A percentile compares a stretch with the other conserved stretches of the same genome.
These are phyloP conservation scores for Trichopus zeylanicus DNA, from an alignment of 116 monocot species.

Conservation along the genomic window DNA sequence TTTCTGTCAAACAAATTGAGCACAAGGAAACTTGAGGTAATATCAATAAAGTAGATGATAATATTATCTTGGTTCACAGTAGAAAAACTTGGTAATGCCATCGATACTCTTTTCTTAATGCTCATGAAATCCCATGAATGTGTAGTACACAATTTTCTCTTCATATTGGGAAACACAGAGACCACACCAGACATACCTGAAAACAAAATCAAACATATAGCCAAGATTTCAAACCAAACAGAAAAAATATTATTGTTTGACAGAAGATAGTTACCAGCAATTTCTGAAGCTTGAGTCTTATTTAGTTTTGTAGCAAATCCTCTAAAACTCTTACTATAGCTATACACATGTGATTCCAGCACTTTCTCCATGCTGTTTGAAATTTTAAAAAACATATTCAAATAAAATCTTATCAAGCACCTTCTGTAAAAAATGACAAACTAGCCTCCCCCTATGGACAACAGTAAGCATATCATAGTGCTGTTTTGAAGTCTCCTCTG, in stretches of 20 bases:
- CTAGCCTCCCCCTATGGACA: too few relatives aligned
- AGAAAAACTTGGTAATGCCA: slow-evolving; percentile 61
- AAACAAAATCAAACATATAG: too few relatives aligned
- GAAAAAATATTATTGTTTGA: neutral
- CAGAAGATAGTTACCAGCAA: slow-evolving; percentile 42
- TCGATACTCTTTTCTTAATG: slow-evolving; percentile 31
- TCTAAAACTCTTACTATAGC: slow-evolving; percentile 55
- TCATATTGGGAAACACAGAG: slow-evolving; percentile 64
- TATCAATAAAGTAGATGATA: slow-evolving; percentile 90
- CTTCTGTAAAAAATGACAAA: too few relatives aligned
- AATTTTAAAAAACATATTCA: too few relatives aligned
- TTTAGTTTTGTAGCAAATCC: slow-evolving; percentile 86
- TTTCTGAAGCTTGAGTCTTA: slow-evolving; percentile 47
- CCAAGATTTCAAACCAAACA: slow-evolving; percentile 1
- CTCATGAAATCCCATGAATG: slow-evolving; percentile 96
- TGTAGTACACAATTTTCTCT: slow-evolving; percentile 63
- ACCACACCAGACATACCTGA: slow-evolving; percentile 70
- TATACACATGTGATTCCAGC: slow-evolving; percentile 67
- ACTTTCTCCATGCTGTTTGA: slow-evolving; percentile 61
- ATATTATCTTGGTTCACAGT: slow-evolving; percentile 83
- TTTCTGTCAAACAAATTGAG: too few relatives aligned
- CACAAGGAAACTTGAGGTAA: too few relatives aligned
- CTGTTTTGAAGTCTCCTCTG: too few relatives aligned
- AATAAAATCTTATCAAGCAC: too few relatives aligned
- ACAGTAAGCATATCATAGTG: too few relatives aligned